Conservation (phyloP, 1,284 basidiomycete genomes). For the Moesziomyces aphidis region DNA sequence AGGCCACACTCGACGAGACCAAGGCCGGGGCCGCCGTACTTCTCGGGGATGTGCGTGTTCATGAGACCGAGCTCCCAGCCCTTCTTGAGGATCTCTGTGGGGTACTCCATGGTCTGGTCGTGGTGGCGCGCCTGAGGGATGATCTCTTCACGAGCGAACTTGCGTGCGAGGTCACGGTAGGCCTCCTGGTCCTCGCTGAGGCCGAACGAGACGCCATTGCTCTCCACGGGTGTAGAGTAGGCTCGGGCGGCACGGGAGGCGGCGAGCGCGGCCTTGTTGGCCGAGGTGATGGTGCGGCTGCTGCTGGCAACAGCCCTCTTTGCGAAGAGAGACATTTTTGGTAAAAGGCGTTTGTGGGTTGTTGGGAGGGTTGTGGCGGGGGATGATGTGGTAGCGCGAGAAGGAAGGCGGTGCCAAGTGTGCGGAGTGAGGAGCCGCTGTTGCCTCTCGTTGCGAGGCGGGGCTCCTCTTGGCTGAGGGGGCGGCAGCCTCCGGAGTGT, state of each 20-base stretch:
- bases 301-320: constrained; percentile 37
- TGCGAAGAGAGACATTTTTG: constrained; percentile 43
- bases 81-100: constrained; percentile 72
- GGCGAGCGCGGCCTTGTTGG: constrained; percentile 15
- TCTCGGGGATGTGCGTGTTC: constrained; percentile 67
- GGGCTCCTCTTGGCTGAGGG: background rate
- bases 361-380: background rate
- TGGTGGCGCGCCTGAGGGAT: constrained; percentile 70
- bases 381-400: constrained; percentile 1
- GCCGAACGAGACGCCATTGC: constrained; percentile 56
- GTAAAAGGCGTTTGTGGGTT: background rate
- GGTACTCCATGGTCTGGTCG: constrained; percentile 69
- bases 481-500: background rate
- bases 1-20: constrained; percentile 71
- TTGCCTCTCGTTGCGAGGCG: too few species aligned
- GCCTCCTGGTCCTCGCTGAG: constrained; percentile 68
- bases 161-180: constrained; percentile 70
- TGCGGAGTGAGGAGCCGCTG: too few species aligned
- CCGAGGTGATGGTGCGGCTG: constrained; percentile 32
- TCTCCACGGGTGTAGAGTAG: constrained; percentile 41
- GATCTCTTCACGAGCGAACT: constrained; percentile 71
- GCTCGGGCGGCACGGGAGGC: constrained; percentile 23
- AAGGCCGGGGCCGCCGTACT: constrained; percentile 72
- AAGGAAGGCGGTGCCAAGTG: background rate
- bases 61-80: constrained; percentile 62